Evolutionary conservation across 2,329 filamentous ascomycete genomes (phyloP), one percentile per base, ranked within the genome.

Genomic region (Pseudocercospora crystallina): DNA sequence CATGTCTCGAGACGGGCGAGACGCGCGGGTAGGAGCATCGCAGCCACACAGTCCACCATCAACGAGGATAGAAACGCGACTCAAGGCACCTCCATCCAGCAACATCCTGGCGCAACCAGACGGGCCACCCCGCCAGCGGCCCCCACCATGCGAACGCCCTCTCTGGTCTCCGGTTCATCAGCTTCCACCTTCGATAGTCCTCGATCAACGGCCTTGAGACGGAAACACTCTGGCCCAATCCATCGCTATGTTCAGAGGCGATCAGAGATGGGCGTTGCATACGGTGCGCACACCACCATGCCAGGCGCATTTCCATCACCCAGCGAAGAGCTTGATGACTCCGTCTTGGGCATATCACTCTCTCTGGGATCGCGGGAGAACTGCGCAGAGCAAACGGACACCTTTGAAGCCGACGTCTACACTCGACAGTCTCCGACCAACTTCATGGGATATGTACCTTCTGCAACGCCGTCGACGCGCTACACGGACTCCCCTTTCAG

Each of bases 401-500:
- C n/a, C 12, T 26, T 26, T 7, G 37, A 40, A 5, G n/a, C 37
- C 11, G n/a, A 14, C 11, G 37, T 40, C 12, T 12, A 11, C 13
- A 20, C 37, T 40, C n/a, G 37, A 40, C 37, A 20, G 11, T 40
- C n/a, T 40, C n/a, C 31, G 5, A 29, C 3, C 20, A 26, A 26
- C 20, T 26, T 26, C 20, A 44, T 54, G 12, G 42, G 39, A 12
- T 83, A 85, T 67, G 80, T 77, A 2, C 77, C 84, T 46, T 89
- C 86, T 54, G 82, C 77, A 17, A 90, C 86, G 51, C 86, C 87
- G 33, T 90, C 87, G 3, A 90, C 87, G 1, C 77, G 84, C 54
- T 90, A 87, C 62, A 89, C 86, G 1, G 87, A 83, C 49, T 90
- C 87, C 1, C 82, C 85, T 5, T 90, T 89, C 69, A 90, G 87